A percentile compares a stretch with the other conserved stretches of the same genome.
phyloP scores from a whole-genome alignment of 495 filamentous ascomycete species.

The Astrothelium macrocarpum region DNA sequence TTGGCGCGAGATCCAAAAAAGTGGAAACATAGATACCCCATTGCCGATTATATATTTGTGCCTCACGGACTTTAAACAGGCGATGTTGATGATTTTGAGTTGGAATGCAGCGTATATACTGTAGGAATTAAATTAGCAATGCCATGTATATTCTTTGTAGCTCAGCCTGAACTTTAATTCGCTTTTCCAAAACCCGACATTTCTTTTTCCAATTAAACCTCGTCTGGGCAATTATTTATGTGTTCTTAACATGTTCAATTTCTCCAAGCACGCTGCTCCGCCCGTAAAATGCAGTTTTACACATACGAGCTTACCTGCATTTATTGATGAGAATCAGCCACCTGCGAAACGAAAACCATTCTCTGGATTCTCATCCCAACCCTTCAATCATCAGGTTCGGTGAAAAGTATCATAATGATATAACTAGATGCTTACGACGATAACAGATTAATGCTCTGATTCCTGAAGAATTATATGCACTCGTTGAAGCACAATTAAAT shows the following conservation, averaged over 20 bases:
- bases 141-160: no score
- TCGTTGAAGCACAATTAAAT: slow-evolving; percentile 47
- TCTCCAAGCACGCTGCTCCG: slow-evolving; percentile 45
- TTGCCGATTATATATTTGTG: neutral
- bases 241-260: slow-evolving; percentile 52
- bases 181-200: no score
- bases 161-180: no score
- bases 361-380: slow-evolving; percentile 52
- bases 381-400: slow-evolving; percentile 67
- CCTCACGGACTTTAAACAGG: neutral
- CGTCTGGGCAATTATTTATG: no score
- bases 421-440: slow-evolving; percentile 7
- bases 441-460: slow-evolving; percentile 65
- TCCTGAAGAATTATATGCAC: slow-evolving; percentile 53
- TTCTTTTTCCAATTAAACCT: no score
- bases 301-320: slow-evolving; percentile 49
- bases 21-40: neutral
- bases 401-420: neutral
- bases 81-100: neutral
- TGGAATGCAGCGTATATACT: no score
- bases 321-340: slow-evolving; percentile 59
- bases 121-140: no score
- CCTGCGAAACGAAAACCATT: slow-evolving; percentile 67
- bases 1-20: neutral
- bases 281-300: slow-evolving; percentile 69